These are phyloP conservation scores for Trypanosoma boissoni DNA, from an alignment of 208 protist species.

Conservation along the genomic window DNA sequence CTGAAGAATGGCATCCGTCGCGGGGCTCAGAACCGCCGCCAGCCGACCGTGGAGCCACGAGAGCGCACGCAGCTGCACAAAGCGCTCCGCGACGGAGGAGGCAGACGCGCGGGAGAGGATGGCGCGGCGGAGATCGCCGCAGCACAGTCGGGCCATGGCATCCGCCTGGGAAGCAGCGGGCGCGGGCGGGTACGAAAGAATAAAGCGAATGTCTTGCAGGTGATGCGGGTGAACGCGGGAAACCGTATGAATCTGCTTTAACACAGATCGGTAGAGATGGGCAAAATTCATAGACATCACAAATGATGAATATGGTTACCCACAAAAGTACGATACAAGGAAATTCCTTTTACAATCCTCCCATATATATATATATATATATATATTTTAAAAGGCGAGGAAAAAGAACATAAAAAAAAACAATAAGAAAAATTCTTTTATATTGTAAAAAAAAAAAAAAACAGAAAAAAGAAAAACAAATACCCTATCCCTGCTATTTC, in stretches of 20 bases:
- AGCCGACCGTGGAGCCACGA: constrained; percentile 58
- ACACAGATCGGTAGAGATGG: constrained; percentile 46
- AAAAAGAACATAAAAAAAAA: neutral
- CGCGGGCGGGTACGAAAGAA: constrained; percentile 58
- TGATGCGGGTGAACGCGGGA: constrained; percentile 45
- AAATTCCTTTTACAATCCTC: neutral
- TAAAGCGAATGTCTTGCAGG: constrained; percentile 74
- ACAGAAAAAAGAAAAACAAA: neutral
- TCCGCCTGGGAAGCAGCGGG: neutral
- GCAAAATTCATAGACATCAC: constrained; percentile 43
- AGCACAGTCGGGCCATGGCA: constrained; percentile 20
- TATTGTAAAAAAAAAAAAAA: constrained; percentile 3
- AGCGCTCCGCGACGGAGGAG: constrained; percentile 30
- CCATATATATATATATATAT: neutral
- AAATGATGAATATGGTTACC: too few species aligned
- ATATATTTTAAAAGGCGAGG: too few species aligned
- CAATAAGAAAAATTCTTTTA: neutral
- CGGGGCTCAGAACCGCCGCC: constrained; percentile 27
- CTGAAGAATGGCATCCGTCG: constrained; percentile 32
- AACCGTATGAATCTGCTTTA: constrained; percentile 56
- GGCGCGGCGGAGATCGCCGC: constrained; percentile 23
- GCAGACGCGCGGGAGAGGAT: constrained; percentile 18
- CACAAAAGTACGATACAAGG: too few species aligned
- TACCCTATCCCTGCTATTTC: too few species aligned
- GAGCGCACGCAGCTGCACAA: constrained; percentile 53